Percentiles rank a stretch among this genome's conserved stretches.
Conservation (phyloP, 2,329 filamentous ascomycete genomes). For the Talaromyces pinophilus region DNA sequence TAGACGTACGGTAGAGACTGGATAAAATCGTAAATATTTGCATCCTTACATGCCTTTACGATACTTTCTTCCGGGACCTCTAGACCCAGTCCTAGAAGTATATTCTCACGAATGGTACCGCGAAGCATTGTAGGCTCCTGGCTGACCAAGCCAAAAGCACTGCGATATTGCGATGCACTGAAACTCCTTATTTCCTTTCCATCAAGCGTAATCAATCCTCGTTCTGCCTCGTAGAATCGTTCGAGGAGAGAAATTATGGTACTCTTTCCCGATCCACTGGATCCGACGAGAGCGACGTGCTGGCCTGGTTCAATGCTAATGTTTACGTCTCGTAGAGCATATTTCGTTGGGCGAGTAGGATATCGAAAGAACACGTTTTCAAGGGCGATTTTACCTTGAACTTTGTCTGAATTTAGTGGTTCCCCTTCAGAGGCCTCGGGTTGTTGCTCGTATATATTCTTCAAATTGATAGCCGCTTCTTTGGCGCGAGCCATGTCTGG, state of each 20-base stretch:
- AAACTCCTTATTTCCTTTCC: slow-evolving; percentile 32
- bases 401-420: background rate
- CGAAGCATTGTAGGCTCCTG: slow-evolving; percentile 56
- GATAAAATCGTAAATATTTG: background rate
- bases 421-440: background rate
- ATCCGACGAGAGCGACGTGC: slow-evolving; percentile 50
- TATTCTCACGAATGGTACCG: slow-evolving; percentile 56
- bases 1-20: background rate
- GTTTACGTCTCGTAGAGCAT: slow-evolving; percentile 36
- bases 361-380: slow-evolving; percentile 36
- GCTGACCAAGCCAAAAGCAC: slow-evolving; percentile 47
- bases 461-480: background rate
- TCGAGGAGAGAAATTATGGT: slow-evolving; percentile 45
- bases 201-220: slow-evolving; percentile 35
- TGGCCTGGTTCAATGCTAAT: slow-evolving; percentile 38
- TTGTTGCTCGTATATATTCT: background rate
- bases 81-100: slow-evolving; percentile 50
- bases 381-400: slow-evolving; percentile 24
- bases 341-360: slow-evolving; percentile 38
- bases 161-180: slow-evolving; percentile 38
- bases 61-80: background rate
- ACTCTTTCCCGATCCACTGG: slow-evolving; percentile 56
- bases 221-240: slow-evolving; percentile 40
- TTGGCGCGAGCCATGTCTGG: background rate
- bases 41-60: background rate